These are phyloP conservation scores for Auriscalpium microsporum DNA, from an alignment of 768 basidiomycete genomes.

Conservation along the genomic window DNA sequence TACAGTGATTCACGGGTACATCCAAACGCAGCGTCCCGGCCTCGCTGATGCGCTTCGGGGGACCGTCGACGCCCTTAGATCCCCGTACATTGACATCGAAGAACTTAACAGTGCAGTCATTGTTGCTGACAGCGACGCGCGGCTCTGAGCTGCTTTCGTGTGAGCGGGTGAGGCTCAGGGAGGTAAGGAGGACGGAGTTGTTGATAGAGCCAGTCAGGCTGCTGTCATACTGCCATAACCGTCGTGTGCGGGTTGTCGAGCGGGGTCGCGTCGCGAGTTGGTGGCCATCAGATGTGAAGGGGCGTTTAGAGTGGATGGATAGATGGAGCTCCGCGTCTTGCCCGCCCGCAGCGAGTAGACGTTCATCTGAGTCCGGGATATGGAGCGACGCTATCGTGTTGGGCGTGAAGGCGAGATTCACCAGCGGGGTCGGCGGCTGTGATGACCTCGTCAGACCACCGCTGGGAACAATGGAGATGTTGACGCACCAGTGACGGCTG, in stretches of 20 bases:
- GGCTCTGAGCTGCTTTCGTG: slow-evolving; percentile 64
- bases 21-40: slow-evolving; percentile 49
- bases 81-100: slow-evolving; percentile 62
- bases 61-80: slow-evolving; percentile 19
- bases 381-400: slow-evolving; percentile 55
- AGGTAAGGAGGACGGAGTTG: slow-evolving; percentile 66
- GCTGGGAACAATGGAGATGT: slow-evolving; percentile 2
- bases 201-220: slow-evolving; percentile 66
- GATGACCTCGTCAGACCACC: background rate
- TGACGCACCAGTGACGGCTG: slow-evolving; percentile 37
- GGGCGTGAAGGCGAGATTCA: slow-evolving; percentile 48
- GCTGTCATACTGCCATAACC: slow-evolving; percentile 47
- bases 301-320: slow-evolving; percentile 33
- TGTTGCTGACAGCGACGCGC: slow-evolving; percentile 76
- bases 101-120: slow-evolving; percentile 74
- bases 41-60: slow-evolving; percentile 35
- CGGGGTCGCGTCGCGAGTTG: slow-evolving; percentile 3
- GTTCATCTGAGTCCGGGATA: slow-evolving; percentile 42
- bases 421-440: slow-evolving; percentile 36
- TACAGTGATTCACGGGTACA: slow-evolving; percentile 79
- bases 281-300: slow-evolving; percentile 5
- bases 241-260: slow-evolving; percentile 13
- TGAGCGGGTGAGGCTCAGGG: slow-evolving; percentile 50
- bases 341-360: slow-evolving; percentile 68
- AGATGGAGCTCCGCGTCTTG: slow-evolving; percentile 67